Evolutionary conservation across 2,329 filamentous ascomycete genomes (phyloP), one percentile per base, ranked within the genome.

Genomic region (Bimuria novae-zelandiae): DNA sequence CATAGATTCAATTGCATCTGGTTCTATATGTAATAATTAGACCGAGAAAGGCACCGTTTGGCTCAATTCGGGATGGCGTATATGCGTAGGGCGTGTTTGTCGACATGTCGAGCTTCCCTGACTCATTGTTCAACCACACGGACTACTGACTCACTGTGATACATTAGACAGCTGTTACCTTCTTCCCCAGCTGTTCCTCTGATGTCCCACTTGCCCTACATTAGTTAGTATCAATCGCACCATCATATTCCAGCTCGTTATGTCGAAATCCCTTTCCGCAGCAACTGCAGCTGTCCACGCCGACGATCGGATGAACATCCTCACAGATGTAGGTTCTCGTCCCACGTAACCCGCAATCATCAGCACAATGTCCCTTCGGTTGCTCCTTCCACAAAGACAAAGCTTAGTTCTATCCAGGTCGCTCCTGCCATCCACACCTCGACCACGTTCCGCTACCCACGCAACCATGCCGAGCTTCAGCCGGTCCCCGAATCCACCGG

Each of bases 351-450:
- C 27, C 21, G 19, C 25, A 43, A 21, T 19, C n/a, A 3, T 2
- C 21, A 16, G 21, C 21, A 11, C 11, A 22, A 7, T 21, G 11
- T 29, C 27, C 29, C 12, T 2, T 3, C 12, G 12, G 22, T 4
- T 19, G n/a, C 19, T 8, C 23, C 25, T 30, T 23, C n/a, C 19
- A 16, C 5, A 21, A 19, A 5, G 21, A 12, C 7, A 3, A 8
- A 19, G n/a, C 44, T 37, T 5, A 47, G n/a, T 10, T 3, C 3
- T 21, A 10, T 14, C 44, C n/a, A 47, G 44, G 44, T 97, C 50
- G 92, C 93, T 11, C 93, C 94, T 54, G 86, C 93, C 3, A 81
- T 97, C 68, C 93, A 97, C 72, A 85, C 95, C 59, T 92, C 91
- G 56, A 97, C 93, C 11, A 97, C 91, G 14, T 97, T 91, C 75